Base-by-base conservation (phyloP, 2,329 filamentous ascomycete genomes). In the Tolypocladium tropicale region DNA sequence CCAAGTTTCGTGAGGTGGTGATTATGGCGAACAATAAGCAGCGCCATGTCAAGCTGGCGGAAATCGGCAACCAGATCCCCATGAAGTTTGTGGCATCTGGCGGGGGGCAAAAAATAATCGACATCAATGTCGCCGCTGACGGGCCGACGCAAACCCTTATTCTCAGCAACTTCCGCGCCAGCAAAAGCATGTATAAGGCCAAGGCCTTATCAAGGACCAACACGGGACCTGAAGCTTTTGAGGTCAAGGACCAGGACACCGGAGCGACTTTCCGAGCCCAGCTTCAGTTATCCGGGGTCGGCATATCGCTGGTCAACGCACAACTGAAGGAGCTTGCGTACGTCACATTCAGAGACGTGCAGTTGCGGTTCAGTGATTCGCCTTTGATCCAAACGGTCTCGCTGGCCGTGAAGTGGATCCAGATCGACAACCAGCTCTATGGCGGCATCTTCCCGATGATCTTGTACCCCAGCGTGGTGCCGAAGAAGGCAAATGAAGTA, bases 401-500 rank as follows among this genome's bases (percentile, higher is more conserved):
- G 52, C 78, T 94, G 53, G 89, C 90, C 0, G 87, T 97, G 68
- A 97, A 99, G 71, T 99, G 95, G 95, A 94, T 99, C 32, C 94
- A 99, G 72, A 89, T 99, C 63, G 94, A 99, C 72, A 99, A 99
- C 64, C 94, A 99, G 71, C 82, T 99, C 16, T 99, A 99, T 66
- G 95, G 95, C 32, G 94, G 95, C 30, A 92, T 99, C 63, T 99
- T 99, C 78, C 94, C 94, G 0, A 95, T 99, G 74, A 84, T 99
- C 33, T 78, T 99, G 56, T 99, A 99, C 69, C 94, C 94, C 6
- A 96, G 92, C 72, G 94, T 99, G 11, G 94, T 99, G 18, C 93
- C 94, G 0, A 97, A 97, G 79, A 94, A 91, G 61, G 91, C 90
- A 37, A 92, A 94, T 67, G 94, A 99, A 71, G 94, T 96, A 68